These are phyloP conservation scores for Choiromyces venosus DNA, from an alignment of 495 filamentous ascomycete genomes.

Conservation along the genomic window DNA sequence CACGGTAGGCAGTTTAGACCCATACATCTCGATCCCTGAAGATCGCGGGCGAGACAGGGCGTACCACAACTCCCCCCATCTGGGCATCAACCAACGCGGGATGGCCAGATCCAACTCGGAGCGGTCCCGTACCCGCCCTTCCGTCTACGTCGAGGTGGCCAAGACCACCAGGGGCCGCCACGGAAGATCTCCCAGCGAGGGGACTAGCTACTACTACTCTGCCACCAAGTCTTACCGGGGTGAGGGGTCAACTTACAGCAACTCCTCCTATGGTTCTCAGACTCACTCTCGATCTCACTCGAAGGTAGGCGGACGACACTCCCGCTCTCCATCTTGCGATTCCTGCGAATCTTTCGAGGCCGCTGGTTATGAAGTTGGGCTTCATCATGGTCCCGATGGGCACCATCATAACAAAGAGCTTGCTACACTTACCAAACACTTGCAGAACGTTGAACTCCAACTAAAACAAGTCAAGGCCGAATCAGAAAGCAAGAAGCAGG, in stretches of 20 bases:
- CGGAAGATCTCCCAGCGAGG: slow-evolving; percentile 12
- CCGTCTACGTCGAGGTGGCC: slow-evolving; percentile 20
- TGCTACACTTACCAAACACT: slow-evolving; percentile 9
- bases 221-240: slow-evolving; percentile 2
- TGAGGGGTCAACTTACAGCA: slow-evolving; percentile 26
- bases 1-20: neutral
- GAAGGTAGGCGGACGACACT: slow-evolving; percentile 17
- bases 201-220: slow-evolving; percentile 17
- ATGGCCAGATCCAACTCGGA: slow-evolving; percentile 29
- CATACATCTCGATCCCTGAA: slow-evolving; percentile 18
- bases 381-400: neutral
- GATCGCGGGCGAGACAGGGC: slow-evolving; percentile 14
- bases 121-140: slow-evolving; percentile 13
- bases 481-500: slow-evolving; percentile 22
- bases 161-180: slow-evolving; percentile 14
- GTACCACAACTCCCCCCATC: slow-evolving; percentile 14
- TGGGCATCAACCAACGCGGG: slow-evolving; percentile 2
- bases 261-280: slow-evolving; percentile 28
- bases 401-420: neutral
- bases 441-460: slow-evolving; percentile 28
- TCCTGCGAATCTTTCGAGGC: slow-evolving; percentile 22
- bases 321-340: slow-evolving; percentile 26
- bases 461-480: slow-evolving; percentile 32
- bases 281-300: slow-evolving; percentile 28
- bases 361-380: neutral